Evolutionary conservation across 2,329 filamentous ascomycete genomes (phyloP).

Genomic region (Leptographium wingfieldii): DNA sequence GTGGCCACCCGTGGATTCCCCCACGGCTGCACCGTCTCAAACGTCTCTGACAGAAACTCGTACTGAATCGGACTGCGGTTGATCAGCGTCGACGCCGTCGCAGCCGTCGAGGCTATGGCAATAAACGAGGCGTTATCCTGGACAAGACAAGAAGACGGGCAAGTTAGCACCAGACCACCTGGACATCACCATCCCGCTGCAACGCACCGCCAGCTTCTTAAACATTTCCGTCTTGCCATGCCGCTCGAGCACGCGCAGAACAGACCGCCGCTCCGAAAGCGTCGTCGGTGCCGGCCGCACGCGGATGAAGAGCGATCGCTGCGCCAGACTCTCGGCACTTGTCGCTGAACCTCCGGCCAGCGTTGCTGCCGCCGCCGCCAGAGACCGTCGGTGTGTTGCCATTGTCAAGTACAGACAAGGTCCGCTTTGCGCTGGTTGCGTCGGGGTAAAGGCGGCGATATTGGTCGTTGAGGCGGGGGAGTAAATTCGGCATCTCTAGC

Average conservation of each 20-base stretch:
- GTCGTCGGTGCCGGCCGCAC: conserved; percentile 38
- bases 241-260: conserved; percentile 38
- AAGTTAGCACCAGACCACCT: not conserved
- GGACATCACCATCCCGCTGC: not conserved
- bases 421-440: no score
- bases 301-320: conserved; percentile 30
- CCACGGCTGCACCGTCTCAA: conserved; percentile 12
- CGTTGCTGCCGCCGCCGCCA: not conserved
- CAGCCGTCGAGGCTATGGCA: conserved; percentile 29
- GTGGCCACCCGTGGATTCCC: conserved; percentile 9
- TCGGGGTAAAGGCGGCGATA: no score
- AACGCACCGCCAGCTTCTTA: conserved; percentile 29
- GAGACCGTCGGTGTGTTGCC: not conserved
- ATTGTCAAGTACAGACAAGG: not conserved
- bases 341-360: not conserved
- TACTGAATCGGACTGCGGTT: conserved; percentile 35
- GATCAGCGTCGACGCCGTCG: conserved; percentile 28
- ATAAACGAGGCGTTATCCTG: conserved; percentile 38
- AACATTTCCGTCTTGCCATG: conserved; percentile 40
- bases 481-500: not conserved
- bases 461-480: not conserved
- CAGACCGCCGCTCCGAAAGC: conserved; percentile 41
- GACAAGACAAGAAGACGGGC: not conserved
- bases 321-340: conserved; percentile 1
- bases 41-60: conserved; percentile 21